phyloP scores from a whole-genome alignment of 2,329 filamentous ascomycete genomes.

The Botrytis aclada region DNA sequence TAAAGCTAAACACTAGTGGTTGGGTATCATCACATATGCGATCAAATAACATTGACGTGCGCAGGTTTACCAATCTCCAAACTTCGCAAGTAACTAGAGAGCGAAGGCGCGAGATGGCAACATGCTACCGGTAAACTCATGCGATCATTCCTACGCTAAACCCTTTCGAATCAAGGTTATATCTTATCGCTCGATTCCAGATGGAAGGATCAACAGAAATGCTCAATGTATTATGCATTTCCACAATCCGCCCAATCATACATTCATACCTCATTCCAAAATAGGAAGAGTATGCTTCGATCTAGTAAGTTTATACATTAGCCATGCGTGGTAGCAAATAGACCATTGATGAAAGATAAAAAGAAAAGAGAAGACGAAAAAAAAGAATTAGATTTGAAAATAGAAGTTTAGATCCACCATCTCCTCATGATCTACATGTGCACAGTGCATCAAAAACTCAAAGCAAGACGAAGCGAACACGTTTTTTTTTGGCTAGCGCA shows the following conservation, averaged over 20 bases:
- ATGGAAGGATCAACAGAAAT: neutral
- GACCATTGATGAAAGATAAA: neutral
- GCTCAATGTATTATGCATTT: neutral
- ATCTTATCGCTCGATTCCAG: neutral
- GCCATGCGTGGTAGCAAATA: neutral
- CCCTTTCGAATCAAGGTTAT: neutral
- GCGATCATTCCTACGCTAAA: neutral
- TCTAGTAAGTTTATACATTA: neutral
- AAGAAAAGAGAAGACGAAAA: neutral
- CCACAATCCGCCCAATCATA: neutral
- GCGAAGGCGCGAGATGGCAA: neutral
- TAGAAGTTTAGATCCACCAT: neutral
- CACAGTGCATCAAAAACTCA: neutral
- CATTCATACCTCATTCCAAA: neutral
- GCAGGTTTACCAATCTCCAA: neutral
- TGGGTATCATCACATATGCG: neutral
- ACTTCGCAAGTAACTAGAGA: neutral
- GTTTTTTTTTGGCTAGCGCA: neutral
- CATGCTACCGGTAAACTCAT: neutral
- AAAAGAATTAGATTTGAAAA: neutral
- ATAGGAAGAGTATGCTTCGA: neutral
- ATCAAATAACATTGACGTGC: neutral
- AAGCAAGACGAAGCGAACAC: slow-evolving; percentile 1
- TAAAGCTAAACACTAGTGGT: neutral
- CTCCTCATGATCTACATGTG: neutral